Evolutionary conservation across 2,329 filamentous ascomycete species (phyloP), one percentile per base, ranked within the genome.

Genomic region (Akanthomyces lecanii): DNA sequence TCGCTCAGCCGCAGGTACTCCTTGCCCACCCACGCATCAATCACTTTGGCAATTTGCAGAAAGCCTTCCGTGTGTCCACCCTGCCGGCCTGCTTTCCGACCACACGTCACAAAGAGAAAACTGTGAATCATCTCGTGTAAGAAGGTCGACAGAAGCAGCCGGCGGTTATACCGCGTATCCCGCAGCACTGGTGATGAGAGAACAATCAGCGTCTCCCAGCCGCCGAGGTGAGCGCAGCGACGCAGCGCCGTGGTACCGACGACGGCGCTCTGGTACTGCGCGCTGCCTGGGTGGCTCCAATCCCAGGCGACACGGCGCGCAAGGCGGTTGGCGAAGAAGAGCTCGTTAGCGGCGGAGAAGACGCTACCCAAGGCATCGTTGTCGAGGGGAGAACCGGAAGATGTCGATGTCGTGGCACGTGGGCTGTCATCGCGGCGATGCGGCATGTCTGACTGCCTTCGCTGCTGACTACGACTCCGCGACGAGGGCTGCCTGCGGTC

Each of bases 91-190:
- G 85, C 85, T 50, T 80, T 77, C 70, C 85, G 82, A 4, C 86
- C 86, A 67, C 85, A 87, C 58, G 76, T 78, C 63, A 89, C 81
- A 66, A 89, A 89, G 18, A 89, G 75, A 69, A 87, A 89, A 72
- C 85, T 85, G 73, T 89, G 86, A 54, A 89, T 85, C 67, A 88
- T 80, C 73, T 89, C 86, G 69, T 89, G 86, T 53, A 89, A 69
- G 66, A 89, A 88, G 0, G 86, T 86, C 7, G 83, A 85, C 55
- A 89, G 86, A 61, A 89, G 78, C 18, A 89, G 76, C 7, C 84
- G 78, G 5, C 85, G 76, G 70, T 85, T 86, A 71, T 85, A 89
- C 55, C 76, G 78, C 16, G 73, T 77, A 66, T 83, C 78, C 45
- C 76, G 77, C n/a, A 88, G 77, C 16, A 88, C 85, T 0, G 84